phyloP scores from a whole-genome alignment of 768 basidiomycete genomes.

The Tubosaeta sp. region DNA sequence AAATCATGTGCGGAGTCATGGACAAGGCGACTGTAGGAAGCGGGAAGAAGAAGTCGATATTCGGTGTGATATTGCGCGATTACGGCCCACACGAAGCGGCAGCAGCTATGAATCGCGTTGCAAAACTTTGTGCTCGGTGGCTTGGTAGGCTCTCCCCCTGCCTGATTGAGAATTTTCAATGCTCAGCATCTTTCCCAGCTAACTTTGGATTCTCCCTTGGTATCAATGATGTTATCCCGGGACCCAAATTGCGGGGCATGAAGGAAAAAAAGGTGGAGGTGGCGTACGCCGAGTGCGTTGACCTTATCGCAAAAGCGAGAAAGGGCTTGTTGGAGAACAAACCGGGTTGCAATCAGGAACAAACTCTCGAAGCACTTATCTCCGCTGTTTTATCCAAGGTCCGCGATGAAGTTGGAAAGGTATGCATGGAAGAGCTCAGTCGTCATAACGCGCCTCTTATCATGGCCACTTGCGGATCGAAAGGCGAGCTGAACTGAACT shows the following conservation, averaged over 20 bases:
- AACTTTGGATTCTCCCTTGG: slow-evolving; percentile 98
- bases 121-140: slow-evolving; percentile 93
- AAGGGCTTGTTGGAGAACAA: slow-evolving; percentile 92
- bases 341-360: slow-evolving; percentile 95
- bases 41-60: slow-evolving; percentile 99
- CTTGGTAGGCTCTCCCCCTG: slow-evolving; percentile 52
- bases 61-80: slow-evolving; percentile 95
- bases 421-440: slow-evolving; percentile 98
- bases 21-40: slow-evolving; percentile 97
- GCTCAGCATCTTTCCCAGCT: slow-evolving; percentile 47
- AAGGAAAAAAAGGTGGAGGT: slow-evolving; percentile 85
- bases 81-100: slow-evolving; percentile 95
- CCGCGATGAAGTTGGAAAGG: slow-evolving; percentile 92
- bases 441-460: slow-evolving; percentile 95
- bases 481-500: slow-evolving; percentile 52
- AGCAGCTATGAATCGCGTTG: slow-evolving; percentile 90
- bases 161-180: background rate
- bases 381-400: slow-evolving; percentile 92
- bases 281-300: slow-evolving; percentile 84
- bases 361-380: slow-evolving; percentile 95
- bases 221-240: slow-evolving; percentile 98
- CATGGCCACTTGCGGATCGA: slow-evolving; percentile 99
- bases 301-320: slow-evolving; percentile 85
- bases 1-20: slow-evolving; percentile 99
- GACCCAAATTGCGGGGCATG: slow-evolving; percentile 69